A percentile compares a stretch with the other conserved stretches of the same genome.
Evolutionary conservation across 805 yeast genomes (phyloP).

Genomic region (Saturnispora ahearnii): DNA sequence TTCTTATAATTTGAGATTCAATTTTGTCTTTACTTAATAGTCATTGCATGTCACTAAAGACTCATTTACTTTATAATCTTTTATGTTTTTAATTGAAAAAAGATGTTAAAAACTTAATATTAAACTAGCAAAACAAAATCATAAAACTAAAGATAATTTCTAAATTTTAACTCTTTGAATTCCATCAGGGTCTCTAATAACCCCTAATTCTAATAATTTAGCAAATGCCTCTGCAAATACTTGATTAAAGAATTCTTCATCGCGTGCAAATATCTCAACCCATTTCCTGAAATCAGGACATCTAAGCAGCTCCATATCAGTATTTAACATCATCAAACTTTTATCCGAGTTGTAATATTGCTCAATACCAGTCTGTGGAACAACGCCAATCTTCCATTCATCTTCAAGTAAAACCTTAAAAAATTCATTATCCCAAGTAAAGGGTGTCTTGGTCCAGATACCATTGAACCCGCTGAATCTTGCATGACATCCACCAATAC

Average conservation of each 20-base stretch:
- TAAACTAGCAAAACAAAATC: neutral
- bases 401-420: constrained; percentile 41
- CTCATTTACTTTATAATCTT: neutral
- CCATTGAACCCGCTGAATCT: constrained; percentile 41
- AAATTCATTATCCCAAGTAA: constrained; percentile 35
- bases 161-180: constrained; percentile 24
- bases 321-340: constrained; percentile 73
- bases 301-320: constrained; percentile 58
- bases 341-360: constrained; percentile 33
- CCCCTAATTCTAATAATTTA: constrained; percentile 46
- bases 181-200: constrained; percentile 28
- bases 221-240: constrained; percentile 62
- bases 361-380: constrained; percentile 33
- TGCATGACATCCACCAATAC: constrained; percentile 68
- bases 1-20: neutral
- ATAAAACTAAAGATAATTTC: neutral
- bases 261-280: constrained; percentile 61
- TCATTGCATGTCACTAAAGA: neutral
- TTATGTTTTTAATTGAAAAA: neutral
- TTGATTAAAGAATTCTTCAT: constrained; percentile 49
- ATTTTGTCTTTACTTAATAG: neutral
- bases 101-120: neutral
- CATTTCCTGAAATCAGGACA: constrained; percentile 51
- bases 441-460: constrained; percentile 37
- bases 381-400: constrained; percentile 29